These are phyloP conservation scores for Alternaria sp. DNA, from an alignment of 2,329 filamentous ascomycete species.

Conservation along the genomic window DNA sequence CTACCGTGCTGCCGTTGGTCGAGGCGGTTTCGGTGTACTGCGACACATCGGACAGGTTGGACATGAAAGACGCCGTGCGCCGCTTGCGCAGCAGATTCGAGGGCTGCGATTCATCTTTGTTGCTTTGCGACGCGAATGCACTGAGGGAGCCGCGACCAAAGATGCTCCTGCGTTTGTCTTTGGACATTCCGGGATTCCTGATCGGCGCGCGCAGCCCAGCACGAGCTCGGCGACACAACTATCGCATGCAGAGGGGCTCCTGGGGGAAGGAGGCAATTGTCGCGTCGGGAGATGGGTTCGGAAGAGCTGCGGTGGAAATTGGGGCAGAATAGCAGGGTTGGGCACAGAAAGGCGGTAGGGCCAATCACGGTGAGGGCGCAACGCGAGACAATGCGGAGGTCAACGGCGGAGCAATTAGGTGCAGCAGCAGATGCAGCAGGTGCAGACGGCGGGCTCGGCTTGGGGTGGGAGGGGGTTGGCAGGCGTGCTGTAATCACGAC, in stretches of 20 bases:
- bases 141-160: slow-evolving; percentile 43
- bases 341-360: not conserved
- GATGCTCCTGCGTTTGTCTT: slow-evolving; percentile 47
- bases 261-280: slow-evolving; percentile 12
- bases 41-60: slow-evolving; percentile 37
- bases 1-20: slow-evolving; percentile 15
- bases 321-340: slow-evolving; percentile 2
- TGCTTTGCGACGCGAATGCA: slow-evolving; percentile 35
- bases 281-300: slow-evolving; percentile 1
- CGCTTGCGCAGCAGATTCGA: slow-evolving; percentile 47
- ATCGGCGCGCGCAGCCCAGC: slow-evolving; percentile 36
- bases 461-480: slow-evolving; percentile 5
- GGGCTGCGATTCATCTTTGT: slow-evolving; percentile 44
- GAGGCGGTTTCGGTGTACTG: slow-evolving; percentile 30
- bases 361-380: slow-evolving; percentile 18
- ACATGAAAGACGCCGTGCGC: slow-evolving; percentile 45
- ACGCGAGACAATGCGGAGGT: slow-evolving; percentile 10
- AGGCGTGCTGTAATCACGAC: slow-evolving; percentile 8
- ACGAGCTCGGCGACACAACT: slow-evolving; percentile 34
- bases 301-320: not conserved
- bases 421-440: not conserved
- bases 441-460: slow-evolving; percentile 7
- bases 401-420: slow-evolving; percentile 1
- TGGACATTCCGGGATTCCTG: slow-evolving; percentile 40
- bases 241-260: slow-evolving; percentile 27